phyloP scores from a whole-genome alignment of 805 yeast species.

The Candida vartiovaarae region DNA sequence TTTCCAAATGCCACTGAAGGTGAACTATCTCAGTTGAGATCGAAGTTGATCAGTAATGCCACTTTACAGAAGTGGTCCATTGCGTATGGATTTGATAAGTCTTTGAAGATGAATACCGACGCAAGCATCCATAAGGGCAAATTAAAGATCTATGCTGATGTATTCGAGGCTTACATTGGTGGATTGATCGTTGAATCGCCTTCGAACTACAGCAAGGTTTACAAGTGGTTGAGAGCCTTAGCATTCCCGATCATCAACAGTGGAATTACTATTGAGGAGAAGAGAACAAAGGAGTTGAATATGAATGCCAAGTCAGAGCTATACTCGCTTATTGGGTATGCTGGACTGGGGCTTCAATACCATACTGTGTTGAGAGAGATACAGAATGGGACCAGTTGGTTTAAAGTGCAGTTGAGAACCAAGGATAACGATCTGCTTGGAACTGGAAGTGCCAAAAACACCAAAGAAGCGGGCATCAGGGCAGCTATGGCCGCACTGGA shows the following conservation, averaged over 20 bases:
- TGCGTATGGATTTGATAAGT: constrained; percentile 57
- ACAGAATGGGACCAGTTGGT: constrained; percentile 32
- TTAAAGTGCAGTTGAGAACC: constrained; percentile 59
- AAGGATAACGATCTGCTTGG: constrained; percentile 61
- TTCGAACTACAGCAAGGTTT: constrained; percentile 39
- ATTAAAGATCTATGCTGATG: constrained; percentile 76
- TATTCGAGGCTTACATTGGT: constrained; percentile 91
- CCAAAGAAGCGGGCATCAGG: constrained; percentile 70
- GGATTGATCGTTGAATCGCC: constrained; percentile 61
- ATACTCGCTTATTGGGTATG: constrained; percentile 75
- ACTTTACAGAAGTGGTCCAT: constrained; percentile 65
- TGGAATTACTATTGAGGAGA: constrained; percentile 4
- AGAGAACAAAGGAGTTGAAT: constrained; percentile 29
- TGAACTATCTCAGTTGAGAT: constrained; percentile 61
- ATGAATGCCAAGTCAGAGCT: constrained; percentile 70
- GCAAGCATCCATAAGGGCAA: constrained; percentile 43
- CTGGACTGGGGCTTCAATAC: constrained; percentile 48
- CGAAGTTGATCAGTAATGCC: constrained; percentile 65
- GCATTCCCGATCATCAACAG: constrained; percentile 35
- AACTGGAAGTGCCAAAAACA: constrained; percentile 59
- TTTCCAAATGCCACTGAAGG: constrained; percentile 80
- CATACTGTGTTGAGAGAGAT: constrained; percentile 38
- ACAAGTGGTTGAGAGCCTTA: constrained; percentile 49
- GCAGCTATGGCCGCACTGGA: constrained; percentile 81
- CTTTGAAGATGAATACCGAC: constrained; percentile 44